Evolutionary conservation across 306 rosid genomes (phyloP), one percentile per base, ranked within the genome.

Genomic region (Betula pendula): DNA sequence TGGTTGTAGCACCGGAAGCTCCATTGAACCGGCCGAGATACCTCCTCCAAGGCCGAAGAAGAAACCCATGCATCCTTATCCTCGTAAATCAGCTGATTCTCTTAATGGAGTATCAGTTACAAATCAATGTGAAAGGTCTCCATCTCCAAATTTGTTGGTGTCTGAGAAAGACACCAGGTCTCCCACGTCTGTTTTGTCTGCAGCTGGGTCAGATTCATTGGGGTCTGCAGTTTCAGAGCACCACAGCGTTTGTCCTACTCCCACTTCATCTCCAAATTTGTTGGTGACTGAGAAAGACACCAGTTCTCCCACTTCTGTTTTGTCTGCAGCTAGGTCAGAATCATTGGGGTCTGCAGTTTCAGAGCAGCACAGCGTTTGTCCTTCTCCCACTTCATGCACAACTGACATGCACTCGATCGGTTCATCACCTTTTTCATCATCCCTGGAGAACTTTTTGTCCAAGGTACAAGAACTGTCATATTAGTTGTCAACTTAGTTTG

Each of bases 41-140:
- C 98, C 97, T 77, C 98, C 97, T 73, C 98, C 98, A 25, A 91
- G 98, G 75, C 98, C 98, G 0, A 94, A 94, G 87, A 85, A 94
- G 81, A 94, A 92, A 73, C 98, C 98, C 2, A 78, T 88, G 76
- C 98, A 90, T 85, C 98, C 98, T 73, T 94, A 94, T 79, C 98
- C 98, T 53, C 96, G 96, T 3, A 94, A 94, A 79, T 86, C 84
- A 11, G 84, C 48, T 0, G 87, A 87, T 50, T 75, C 85, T 47
- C 68, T 77, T 15, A 88, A 79, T 81, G 91, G 72, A 80, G 83
- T 78, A 43, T 59, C 85, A 10, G 60, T 53, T 22, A 52, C 76
- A 25, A 85, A 80, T 75, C 87, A 81, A 63, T 59, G 80, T 15
- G 95, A 89, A 85, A 83, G 85, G 78, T 90, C 91, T 65, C 86